Percentiles rank a stretch among this genome's conserved stretches.
Conservation (phyloP, 2,329 filamentous ascomycete species). For the Alternaria sp. region DNA sequence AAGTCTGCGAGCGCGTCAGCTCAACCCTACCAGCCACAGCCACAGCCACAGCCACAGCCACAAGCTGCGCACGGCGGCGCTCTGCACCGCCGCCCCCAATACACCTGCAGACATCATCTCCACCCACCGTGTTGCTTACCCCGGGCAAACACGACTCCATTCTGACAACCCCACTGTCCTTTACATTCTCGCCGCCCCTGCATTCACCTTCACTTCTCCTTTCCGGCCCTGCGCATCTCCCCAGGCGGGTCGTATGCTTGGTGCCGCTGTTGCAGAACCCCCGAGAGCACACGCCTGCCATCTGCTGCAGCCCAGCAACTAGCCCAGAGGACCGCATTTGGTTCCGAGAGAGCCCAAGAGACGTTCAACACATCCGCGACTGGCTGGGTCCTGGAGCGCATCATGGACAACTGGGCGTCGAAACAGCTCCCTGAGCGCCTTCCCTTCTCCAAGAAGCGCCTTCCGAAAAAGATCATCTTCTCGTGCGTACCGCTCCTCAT, state of each 20-base stretch:
- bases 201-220: conserved; percentile 22
- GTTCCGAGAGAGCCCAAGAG: not conserved
- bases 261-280: conserved; percentile 25
- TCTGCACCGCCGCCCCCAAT: conserved; percentile 4
- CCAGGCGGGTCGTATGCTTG: conserved; percentile 43
- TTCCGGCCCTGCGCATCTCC: conserved; percentile 36
- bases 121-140: conserved; percentile 27
- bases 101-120: conserved; percentile 20
- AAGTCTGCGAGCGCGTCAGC: conserved; percentile 27
- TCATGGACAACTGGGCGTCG: conserved; percentile 49
- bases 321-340: not conserved
- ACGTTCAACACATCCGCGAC: conserved; percentile 13
- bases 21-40: conserved; percentile 22
- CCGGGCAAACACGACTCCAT: conserved; percentile 12
- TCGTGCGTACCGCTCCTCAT: conserved; percentile 54
- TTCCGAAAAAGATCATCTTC: conserved; percentile 61
- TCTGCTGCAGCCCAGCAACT: not conserved
- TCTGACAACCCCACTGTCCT: conserved; percentile 20
- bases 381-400: conserved; percentile 32
- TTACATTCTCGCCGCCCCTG: conserved; percentile 18
- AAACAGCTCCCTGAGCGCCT: conserved; percentile 57
- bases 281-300: conserved; percentile 15
- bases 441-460: conserved; percentile 63
- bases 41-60: conserved; percentile 15
- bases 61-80: conserved; percentile 15